These are phyloP conservation scores for Beta corolliflora DNA, from an alignment of 179 eudicot genomes.

Conservation along the genomic window DNA sequence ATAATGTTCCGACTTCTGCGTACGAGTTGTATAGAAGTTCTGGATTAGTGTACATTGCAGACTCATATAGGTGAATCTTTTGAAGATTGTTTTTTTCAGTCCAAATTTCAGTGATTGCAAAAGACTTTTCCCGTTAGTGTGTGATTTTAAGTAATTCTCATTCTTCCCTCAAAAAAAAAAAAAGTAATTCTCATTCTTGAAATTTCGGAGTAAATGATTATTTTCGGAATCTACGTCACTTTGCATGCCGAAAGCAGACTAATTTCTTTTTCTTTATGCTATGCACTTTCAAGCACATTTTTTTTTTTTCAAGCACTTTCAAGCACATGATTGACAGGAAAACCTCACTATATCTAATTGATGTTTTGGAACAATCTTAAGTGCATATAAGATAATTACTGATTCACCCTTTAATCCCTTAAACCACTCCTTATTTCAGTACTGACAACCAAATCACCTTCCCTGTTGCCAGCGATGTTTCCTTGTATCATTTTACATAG, in stretches of 20 bases:
- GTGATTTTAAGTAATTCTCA: neutral
- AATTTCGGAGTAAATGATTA: neutral
- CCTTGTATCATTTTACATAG: too few species aligned
- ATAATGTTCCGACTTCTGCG: neutral
- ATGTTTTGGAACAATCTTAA: neutral
- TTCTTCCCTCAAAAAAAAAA: too few species aligned
- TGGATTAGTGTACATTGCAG: neutral
- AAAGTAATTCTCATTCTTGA: neutral
- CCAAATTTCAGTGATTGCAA: neutral
- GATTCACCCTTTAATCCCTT: too few species aligned
- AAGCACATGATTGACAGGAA: neutral
- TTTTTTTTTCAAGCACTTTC: neutral
- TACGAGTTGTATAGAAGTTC: neutral
- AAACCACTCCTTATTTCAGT: too few species aligned
- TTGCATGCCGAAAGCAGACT: neutral
- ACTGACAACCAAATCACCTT: too few species aligned
- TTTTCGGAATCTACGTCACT: neutral
- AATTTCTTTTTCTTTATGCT: neutral
- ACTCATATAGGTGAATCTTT: neutral
- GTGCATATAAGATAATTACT: too few species aligned
- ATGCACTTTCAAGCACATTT: neutral
- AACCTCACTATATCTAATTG: neutral
- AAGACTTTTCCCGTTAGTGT: neutral
- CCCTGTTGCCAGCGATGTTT: too few species aligned
- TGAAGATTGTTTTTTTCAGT: neutral